phyloP scores from a whole-genome alignment of 257 asterid genomes.

The Nicotiana undulata region DNA sequence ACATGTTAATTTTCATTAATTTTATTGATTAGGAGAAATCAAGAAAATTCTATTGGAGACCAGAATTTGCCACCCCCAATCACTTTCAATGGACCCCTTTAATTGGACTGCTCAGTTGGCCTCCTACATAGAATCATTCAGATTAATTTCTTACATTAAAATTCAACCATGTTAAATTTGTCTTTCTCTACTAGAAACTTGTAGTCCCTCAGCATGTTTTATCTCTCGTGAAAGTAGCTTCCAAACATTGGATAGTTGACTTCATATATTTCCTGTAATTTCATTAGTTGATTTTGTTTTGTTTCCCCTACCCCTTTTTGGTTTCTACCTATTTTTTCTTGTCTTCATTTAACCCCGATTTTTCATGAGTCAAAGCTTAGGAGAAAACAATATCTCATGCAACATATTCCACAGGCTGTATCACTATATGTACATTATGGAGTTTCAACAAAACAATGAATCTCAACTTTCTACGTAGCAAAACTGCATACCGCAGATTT shows the following conservation, averaged over 20 bases:
- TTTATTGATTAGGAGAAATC: background rate
- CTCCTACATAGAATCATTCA: conserved; percentile 2
- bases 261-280: background rate
- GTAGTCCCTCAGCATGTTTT: background rate
- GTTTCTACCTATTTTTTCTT: background rate
- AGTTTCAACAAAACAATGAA: background rate
- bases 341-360: background rate
- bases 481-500: too few species aligned
- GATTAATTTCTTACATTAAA: background rate
- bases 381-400: background rate
- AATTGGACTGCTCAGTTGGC: conserved; percentile 12
- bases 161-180: conserved; percentile 2
- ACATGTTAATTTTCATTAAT: background rate
- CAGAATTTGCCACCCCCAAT: background rate
- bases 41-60: background rate
- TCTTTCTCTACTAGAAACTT: conserved; percentile 6
- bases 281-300: background rate
- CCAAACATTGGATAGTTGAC: conserved; percentile 7
- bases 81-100: conserved; percentile 16
- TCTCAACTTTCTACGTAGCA: background rate
- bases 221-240: conserved; percentile 11
- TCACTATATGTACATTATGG: background rate
- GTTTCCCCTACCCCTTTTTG: background rate
- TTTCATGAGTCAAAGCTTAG: background rate
- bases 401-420: background rate